phyloP scores from a whole-genome alignment of 2,329 filamentous ascomycete species.

The Mycocentrospora acerina region DNA sequence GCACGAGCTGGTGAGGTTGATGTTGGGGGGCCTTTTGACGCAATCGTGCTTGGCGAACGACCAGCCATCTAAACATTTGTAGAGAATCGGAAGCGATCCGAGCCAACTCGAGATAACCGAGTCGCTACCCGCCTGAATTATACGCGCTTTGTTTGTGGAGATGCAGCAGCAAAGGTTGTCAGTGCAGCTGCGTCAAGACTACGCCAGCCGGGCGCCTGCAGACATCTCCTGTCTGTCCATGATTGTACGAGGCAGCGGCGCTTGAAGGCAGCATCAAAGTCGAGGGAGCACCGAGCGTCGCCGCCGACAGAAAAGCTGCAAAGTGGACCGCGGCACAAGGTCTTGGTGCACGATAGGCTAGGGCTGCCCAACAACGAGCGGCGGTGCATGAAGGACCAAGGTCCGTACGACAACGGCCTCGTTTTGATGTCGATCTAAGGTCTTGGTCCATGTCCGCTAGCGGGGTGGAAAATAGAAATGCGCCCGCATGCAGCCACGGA shows the following conservation, averaged over 20 bases:
- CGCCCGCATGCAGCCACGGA: background rate
- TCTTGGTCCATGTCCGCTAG: constrained; percentile 30
- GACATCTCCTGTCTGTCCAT: constrained; percentile 12
- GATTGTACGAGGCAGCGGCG: constrained; percentile 15
- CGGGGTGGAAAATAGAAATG: constrained; percentile 7
- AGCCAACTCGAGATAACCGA: background rate
- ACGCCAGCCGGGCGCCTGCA: constrained; percentile 15
- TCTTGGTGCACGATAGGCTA: constrained; percentile 27
- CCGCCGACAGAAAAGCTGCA: constrained; percentile 6
- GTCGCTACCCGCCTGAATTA: background rate
- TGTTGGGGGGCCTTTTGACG: constrained; percentile 12
- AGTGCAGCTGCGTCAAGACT: background rate
- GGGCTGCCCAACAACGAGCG: constrained; percentile 18
- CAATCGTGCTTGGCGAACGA: constrained; percentile 25
- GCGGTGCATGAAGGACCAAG: constrained; percentile 27
- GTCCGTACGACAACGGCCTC: constrained; percentile 25
- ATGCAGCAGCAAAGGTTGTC: background rate
- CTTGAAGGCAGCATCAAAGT: constrained; percentile 11
- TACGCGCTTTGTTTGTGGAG: background rate
- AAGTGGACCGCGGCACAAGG: constrained; percentile 9
- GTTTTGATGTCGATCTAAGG: constrained; percentile 33
- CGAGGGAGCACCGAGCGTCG: constrained; percentile 21
- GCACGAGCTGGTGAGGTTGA: constrained; percentile 8
- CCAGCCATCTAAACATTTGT: constrained; percentile 6
- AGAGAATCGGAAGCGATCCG: constrained; percentile 5